phyloP scores from a whole-genome alignment of 495 filamentous ascomycete genomes.

The Aspergillus carlsbadensis region DNA sequence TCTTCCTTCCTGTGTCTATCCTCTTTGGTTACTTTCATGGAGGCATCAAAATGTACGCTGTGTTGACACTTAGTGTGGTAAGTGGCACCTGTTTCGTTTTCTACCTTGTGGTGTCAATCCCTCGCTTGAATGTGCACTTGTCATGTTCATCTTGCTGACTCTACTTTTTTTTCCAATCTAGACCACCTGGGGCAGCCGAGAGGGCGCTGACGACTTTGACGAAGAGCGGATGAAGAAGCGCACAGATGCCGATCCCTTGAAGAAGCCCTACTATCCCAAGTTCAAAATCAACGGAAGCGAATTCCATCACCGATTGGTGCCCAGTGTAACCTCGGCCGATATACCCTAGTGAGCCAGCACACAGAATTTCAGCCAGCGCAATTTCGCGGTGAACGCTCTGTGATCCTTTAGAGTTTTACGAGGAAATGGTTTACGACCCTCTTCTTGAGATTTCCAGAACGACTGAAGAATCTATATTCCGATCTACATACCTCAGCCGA shows the following conservation, averaged over 20 bases:
- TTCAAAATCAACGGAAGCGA: conserved; percentile 27
- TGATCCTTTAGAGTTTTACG: too few species aligned
- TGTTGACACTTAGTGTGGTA: conserved; percentile 69
- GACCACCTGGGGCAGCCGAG: conserved; percentile 60
- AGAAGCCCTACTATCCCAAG: conserved; percentile 29
- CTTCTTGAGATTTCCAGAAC: not conserved
- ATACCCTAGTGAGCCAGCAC: not conserved
- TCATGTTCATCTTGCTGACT: not conserved
- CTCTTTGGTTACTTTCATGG: conserved; percentile 78
- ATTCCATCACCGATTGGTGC: conserved; percentile 1
- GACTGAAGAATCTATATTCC: not conserved
- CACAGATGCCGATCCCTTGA: conserved; percentile 41
- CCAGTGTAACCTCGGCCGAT: conserved; percentile 6
- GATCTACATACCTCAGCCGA: not conserved
- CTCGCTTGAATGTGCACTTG: not conserved
- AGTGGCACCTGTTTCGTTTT: too few species aligned
- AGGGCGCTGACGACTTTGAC: conserved; percentile 57
- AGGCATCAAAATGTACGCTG: conserved; percentile 72
- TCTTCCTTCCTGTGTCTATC: conserved; percentile 70
- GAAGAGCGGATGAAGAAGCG: conserved; percentile 55
- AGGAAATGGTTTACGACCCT: conserved; percentile 31
- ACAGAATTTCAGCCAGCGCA: not conserved
- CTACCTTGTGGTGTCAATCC: not conserved
- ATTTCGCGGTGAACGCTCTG: too few species aligned
- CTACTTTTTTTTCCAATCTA: conserved; percentile 15